Evolutionary conservation across 2,329 filamentous ascomycete species (phyloP).

Genomic region (Aureobasidium pullulans): DNA sequence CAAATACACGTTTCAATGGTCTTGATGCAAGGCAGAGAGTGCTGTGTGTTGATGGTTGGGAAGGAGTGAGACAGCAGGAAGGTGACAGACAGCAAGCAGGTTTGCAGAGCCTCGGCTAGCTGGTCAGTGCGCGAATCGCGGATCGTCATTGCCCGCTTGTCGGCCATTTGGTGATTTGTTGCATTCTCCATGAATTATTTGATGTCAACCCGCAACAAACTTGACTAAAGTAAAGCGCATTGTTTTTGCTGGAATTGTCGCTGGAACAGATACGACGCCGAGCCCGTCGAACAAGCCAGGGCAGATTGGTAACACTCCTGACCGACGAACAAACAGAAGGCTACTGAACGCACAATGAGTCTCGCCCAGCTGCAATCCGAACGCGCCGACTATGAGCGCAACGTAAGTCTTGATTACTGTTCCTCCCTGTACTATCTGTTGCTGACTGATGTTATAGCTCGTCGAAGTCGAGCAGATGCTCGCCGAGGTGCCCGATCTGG

Average conservation of each 20-base stretch:
- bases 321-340: constrained; percentile 8
- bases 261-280: background rate
- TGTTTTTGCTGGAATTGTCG: background rate
- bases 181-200: too few species aligned
- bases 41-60: background rate
- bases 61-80: background rate
- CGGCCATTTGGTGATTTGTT: background rate
- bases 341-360: constrained; percentile 24
- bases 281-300: background rate
- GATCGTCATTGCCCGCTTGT: background rate
- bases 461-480: constrained; percentile 70
- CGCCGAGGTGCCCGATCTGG: constrained; percentile 71
- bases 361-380: constrained; percentile 13
- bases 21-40: background rate
- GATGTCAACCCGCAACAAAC: background rate
- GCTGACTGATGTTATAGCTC: constrained; percentile 45
- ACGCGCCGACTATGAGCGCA: constrained; percentile 11
- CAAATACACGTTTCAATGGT: background rate
- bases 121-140: background rate
- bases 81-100: background rate
- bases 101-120: background rate
- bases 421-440: background rate
- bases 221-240: background rate
- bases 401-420: constrained; percentile 2
- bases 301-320: constrained; percentile 6